A percentile compares a stretch with the other conserved stretches of the same genome.
Conservation (phyloP, 1,284 basidiomycete genomes). For the Ceratobasidium sp. region DNA sequence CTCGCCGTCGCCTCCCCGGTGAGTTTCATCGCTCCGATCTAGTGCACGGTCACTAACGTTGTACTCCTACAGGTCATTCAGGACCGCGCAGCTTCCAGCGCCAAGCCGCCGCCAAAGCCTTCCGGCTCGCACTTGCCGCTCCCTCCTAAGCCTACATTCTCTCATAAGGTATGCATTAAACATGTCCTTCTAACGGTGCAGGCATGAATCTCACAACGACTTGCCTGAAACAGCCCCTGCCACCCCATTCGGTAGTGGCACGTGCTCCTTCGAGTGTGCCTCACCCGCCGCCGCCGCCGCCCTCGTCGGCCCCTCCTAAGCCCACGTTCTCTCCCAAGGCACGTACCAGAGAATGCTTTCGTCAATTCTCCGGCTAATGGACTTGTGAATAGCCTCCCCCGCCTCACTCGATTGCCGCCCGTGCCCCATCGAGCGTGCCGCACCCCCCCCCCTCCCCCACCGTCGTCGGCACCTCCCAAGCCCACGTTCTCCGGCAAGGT, state of each 20-base stretch:
- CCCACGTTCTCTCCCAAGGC: constrained; percentile 18
- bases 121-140: background rate
- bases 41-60: background rate
- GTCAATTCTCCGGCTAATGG: no score
- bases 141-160: background rate
- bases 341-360: background rate
- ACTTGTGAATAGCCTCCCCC: background rate
- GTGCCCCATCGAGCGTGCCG: constrained; percentile 15
- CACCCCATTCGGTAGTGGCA: constrained; percentile 34
- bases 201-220: no score
- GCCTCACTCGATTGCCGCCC: constrained; percentile 13
- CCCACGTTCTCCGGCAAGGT: constrained; percentile 20
- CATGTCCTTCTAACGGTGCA: background rate
- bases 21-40: background rate
- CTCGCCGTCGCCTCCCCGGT: constrained; percentile 24
- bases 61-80: background rate
- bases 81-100: constrained; percentile 1
- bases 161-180: background rate
- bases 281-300: constrained; percentile 1
- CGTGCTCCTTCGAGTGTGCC: constrained; percentile 31
- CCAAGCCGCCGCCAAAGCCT: constrained; percentile 18
- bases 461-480: constrained; percentile 20
- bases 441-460: background rate
- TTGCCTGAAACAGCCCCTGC: background rate
- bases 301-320: constrained; percentile 29